phyloP scores from a whole-genome alignment of 164 flowering plant genomes.

The Aristolochia contorta region DNA sequence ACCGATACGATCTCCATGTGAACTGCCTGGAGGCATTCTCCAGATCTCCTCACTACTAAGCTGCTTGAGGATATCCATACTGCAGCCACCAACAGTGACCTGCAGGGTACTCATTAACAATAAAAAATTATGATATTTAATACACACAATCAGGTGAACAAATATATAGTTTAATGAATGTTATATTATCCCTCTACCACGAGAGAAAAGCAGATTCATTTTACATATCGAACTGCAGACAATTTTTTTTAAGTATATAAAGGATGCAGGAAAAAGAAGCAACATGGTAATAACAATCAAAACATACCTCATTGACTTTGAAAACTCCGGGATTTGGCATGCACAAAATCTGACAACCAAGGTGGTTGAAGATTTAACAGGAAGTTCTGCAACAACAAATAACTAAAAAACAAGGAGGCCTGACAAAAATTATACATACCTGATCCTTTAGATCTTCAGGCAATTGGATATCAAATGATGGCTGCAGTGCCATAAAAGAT shows the following conservation, averaged over 20 bases:
- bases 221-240: neutral
- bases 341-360: constrained; percentile 45
- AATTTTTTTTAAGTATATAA: neutral
- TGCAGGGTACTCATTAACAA: constrained; percentile 6
- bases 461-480: constrained; percentile 1
- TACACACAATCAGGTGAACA: too few species aligned
- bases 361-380: neutral
- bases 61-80: constrained; percentile 78
- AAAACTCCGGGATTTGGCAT: constrained; percentile 76
- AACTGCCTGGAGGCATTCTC: constrained; percentile 46
- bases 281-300: neutral
- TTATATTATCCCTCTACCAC: neutral
- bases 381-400: neutral
- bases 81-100: constrained; percentile 80
- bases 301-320: constrained; percentile 66
- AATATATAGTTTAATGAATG: neutral
- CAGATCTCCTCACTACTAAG: constrained; percentile 86
- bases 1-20: constrained; percentile 58
- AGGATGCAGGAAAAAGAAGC: neutral
- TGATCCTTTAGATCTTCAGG: constrained; percentile 44
- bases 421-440: constrained; percentile 26
- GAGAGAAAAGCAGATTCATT: neutral
- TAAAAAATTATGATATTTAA: too few species aligned
- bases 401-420: neutral
- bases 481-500: neutral